Evolutionary conservation across 2,329 filamentous ascomycete species (phyloP).

Genomic region (Trichoderma asperellum): DNA sequence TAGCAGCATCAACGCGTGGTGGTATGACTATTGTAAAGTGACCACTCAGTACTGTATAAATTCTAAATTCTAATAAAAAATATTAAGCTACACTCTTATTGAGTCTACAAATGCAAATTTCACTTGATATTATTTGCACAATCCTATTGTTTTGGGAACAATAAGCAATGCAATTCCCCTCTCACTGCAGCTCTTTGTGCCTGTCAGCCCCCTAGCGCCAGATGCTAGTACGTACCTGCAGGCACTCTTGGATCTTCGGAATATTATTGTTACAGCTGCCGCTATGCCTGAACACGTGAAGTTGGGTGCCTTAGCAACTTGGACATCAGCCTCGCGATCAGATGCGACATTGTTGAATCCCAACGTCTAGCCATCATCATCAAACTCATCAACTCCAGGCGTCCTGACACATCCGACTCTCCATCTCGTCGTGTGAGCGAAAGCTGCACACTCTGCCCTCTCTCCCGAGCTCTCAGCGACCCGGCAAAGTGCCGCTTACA

Average conservation of each 20-base stretch:
- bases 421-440: neutral
- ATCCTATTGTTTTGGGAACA: neutral
- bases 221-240: neutral
- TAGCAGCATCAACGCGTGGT: neutral
- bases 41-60: neutral
- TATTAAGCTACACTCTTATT: too few relatives aligned
- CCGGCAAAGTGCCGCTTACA: neutral
- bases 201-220: neutral
- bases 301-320: constrained; percentile 4
- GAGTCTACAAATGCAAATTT: too few relatives aligned
- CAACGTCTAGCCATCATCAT: constrained; percentile 1
- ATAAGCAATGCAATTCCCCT: neutral
- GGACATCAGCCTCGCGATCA: constrained; percentile 26
- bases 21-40: neutral
- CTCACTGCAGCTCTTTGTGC: neutral
- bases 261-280: constrained; percentile 23
- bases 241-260: constrained; percentile 6
- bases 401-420: neutral
- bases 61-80: too few relatives aligned
- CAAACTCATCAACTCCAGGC: neutral
- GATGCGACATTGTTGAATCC: neutral
- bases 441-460: neutral
- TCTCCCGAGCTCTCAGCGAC: neutral
- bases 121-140: too few relatives aligned
- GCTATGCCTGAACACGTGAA: constrained; percentile 21